Evolutionary conservation across 1,284 basidiomycete genomes (phyloP).

Genomic region (Ceratobasidium sp.): DNA sequence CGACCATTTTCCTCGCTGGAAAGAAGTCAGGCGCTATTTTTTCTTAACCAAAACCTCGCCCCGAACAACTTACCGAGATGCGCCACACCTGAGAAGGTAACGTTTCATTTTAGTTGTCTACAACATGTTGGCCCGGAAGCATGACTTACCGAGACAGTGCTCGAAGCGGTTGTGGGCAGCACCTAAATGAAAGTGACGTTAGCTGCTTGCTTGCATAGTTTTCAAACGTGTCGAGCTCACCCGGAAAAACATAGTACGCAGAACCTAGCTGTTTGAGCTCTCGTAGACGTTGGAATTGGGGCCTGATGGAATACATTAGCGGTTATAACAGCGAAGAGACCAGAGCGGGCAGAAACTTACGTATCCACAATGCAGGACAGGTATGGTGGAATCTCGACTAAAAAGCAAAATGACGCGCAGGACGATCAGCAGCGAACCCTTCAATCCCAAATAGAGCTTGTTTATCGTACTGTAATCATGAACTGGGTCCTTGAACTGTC

Average conservation of each 20-base stretch:
- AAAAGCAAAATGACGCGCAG: neutral
- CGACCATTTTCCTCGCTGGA: conserved; percentile 63
- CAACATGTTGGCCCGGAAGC: neutral
- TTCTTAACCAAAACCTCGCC: no score
- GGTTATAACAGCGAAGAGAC: neutral
- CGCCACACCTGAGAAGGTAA: conserved; percentile 66
- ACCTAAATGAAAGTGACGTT: conserved; percentile 47
- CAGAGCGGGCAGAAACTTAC: conserved; percentile 52
- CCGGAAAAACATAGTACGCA: conserved; percentile 75
- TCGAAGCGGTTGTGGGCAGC: conserved; percentile 83
- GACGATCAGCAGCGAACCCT: conserved; percentile 1
- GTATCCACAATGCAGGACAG: conserved; percentile 62
- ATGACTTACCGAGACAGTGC: conserved; percentile 71
- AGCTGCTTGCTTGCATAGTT: conserved; percentile 43
- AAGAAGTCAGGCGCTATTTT: neutral
- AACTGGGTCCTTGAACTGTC: conserved; percentile 59
- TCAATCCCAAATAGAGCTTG: conserved; percentile 7
- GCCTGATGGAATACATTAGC: conserved; percentile 56
- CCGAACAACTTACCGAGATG: conserved; percentile 61
- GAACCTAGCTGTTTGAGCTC: conserved; percentile 81
- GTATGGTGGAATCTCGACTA: conserved; percentile 50
- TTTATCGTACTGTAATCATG: conserved; percentile 60
- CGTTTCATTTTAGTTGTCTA: conserved; percentile 6
- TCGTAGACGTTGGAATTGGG: conserved; percentile 77
- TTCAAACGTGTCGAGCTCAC: neutral